Percentiles rank a stretch among this genome's conserved stretches.
These are phyloP conservation scores for Cardamine chenopodiifolia DNA, from an alignment of 345 rosid genomes.

Conservation along the genomic window DNA sequence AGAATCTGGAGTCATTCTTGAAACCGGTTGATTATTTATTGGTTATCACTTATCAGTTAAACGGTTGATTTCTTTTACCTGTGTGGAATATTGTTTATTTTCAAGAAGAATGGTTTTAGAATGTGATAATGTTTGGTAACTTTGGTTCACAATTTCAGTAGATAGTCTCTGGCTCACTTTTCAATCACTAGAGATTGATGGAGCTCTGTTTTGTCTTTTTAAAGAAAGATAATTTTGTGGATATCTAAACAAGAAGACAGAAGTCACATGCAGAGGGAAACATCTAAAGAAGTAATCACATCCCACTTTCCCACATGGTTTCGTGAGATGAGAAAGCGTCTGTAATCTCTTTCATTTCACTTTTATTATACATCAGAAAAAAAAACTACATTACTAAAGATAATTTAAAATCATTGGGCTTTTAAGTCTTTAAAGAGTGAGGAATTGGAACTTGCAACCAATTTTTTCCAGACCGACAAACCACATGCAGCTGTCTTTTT, in stretches of 20 bases:
- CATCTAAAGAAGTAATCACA: constrained; percentile 45
- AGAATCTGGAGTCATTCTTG: not conserved
- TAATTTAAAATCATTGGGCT: constrained; percentile 16
- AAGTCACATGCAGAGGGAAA: constrained; percentile 68
- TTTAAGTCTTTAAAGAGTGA: not conserved
- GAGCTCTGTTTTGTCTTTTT: not conserved
- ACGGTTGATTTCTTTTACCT: not conserved
- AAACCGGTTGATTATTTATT: not conserved
- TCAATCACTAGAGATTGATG: not conserved
- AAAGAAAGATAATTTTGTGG: constrained; percentile 17
- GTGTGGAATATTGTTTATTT: too few relatives aligned
- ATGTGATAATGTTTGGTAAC: not conserved
- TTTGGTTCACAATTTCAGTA: not conserved
- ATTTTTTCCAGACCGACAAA: constrained; percentile 29
- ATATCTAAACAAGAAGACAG: constrained; percentile 33
- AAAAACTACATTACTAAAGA: not conserved
- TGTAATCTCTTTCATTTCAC: constrained; percentile 26
- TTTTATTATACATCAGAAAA: constrained; percentile 9
- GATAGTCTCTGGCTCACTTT: not conserved
- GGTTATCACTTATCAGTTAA: not conserved
- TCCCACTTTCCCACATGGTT: constrained; percentile 75
- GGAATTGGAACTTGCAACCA: constrained; percentile 7
- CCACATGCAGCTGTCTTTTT: constrained; percentile 42
- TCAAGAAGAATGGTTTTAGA: not conserved
- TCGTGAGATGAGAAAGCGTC: constrained; percentile 37